Evolutionary conservation across 169 alveolate genomes (phyloP), one percentile per base, ranked within the genome.

Genomic region (Eimeria necatrix): DNA sequence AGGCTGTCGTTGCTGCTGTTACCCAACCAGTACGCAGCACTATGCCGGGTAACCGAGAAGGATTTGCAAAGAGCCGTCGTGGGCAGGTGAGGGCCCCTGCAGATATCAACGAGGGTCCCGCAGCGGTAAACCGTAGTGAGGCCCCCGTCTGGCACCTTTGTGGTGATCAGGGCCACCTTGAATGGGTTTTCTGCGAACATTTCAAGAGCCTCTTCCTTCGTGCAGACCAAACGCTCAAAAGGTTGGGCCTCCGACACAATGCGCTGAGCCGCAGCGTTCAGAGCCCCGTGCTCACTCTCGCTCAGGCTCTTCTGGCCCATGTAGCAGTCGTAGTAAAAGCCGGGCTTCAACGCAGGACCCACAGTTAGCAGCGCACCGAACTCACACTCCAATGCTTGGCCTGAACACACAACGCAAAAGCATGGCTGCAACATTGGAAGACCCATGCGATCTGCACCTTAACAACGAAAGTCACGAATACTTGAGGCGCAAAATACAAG

Each of bases 11-110:
- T 98, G 71, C 98, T 97, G 53, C n/a, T 56, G 73, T 97, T 97
- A 14, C 99, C 99, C 64, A 99, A 98, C 99, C 99, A 99, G 97
- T 99, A 99, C n/a, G 99, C 99, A 24, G 99, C 98, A 9, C 99
- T 98, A 96, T 99, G 98, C 97, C 99, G 99, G 53, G 98, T 97
- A 2, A 99, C 98, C 95, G 97, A 97, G 93, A 99, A 98, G 60
- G 99, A 99, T 78, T 78, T 91, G 61, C 70, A 71, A 60, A 61
- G 70, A 26, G 99, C 98, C 20, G 99, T 98, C 93, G 98, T 95
- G 61, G 99, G 99, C 60, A 99, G 90, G 96, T 99, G 99, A 4
- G 99, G 99, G 16, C 99, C 99, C 61, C 99, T 98, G 94, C 99
- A 99, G 56, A 99, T 97, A 96, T 99, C 99, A 73, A 99, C 99